phyloP scores from a whole-genome alignment of 1,139 yeast species.

The Debaryomyces coudertii region DNA sequence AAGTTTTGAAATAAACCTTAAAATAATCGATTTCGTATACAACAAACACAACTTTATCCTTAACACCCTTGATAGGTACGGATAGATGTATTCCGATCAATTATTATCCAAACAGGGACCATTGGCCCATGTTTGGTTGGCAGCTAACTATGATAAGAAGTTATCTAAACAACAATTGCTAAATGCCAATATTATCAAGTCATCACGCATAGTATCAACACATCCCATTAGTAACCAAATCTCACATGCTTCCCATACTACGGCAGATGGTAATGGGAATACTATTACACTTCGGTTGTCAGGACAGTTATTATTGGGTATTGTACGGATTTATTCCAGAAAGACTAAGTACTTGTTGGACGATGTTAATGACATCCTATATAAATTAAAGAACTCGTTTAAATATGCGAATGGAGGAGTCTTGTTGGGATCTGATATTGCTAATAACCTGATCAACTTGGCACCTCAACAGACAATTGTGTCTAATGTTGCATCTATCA shows the following conservation, averaged over 20 bases:
- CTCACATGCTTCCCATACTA: conserved; percentile 27
- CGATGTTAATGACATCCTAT: conserved; percentile 79
- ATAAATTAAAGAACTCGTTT: conserved; percentile 76
- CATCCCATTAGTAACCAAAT: conserved; percentile 19
- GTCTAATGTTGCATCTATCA: conserved; percentile 56
- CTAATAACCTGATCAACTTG: conserved; percentile 38
- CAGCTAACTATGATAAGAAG: conserved; percentile 84
- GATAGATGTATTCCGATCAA: conserved; percentile 40
- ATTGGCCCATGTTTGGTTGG: conserved; percentile 89
- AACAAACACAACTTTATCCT: background rate
- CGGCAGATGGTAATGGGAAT: conserved; percentile 6
- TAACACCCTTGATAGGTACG: background rate
- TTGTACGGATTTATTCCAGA: conserved; percentile 83
- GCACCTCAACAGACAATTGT: conserved; percentile 55
- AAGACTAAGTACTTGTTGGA: conserved; percentile 84
- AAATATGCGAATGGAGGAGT: conserved; percentile 42
- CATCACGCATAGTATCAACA: conserved; percentile 56
- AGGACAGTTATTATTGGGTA: conserved; percentile 87
- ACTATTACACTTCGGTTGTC: conserved; percentile 79
- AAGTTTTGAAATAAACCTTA: background rate
- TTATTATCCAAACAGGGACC: conserved; percentile 74
- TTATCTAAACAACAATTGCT: conserved; percentile 76
- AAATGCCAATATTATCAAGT: conserved; percentile 69
- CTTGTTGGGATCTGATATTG: conserved; percentile 33
- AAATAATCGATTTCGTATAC: background rate